Conservation (phyloP, 106 monocot genomes). For the Narthecium ossifragum region DNA sequence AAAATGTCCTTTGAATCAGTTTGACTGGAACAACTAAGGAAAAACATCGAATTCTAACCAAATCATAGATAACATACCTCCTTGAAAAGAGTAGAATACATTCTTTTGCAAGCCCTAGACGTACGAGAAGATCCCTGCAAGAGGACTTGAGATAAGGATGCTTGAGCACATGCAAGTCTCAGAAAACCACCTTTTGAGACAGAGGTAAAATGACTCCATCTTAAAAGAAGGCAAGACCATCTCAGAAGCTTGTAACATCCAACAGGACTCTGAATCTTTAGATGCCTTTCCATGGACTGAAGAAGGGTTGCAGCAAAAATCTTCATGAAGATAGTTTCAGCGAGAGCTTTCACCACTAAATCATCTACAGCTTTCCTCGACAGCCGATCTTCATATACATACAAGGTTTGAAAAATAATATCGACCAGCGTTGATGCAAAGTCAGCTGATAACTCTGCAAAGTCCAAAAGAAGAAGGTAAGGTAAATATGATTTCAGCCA, state of each 20-base stretch:
- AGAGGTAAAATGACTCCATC: constrained; percentile 61
- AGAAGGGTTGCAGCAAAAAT: constrained; percentile 71
- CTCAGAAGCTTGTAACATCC: constrained; percentile 70
- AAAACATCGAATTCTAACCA: background rate
- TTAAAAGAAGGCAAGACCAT: constrained; percentile 85
- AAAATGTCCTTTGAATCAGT: background rate
- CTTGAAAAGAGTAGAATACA: constrained; percentile 59
- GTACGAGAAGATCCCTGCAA: constrained; percentile 46
- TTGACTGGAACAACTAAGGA: background rate
- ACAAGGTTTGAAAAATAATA: constrained; percentile 69
- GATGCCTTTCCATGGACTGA: constrained; percentile 69
- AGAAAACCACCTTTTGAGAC: constrained; percentile 72
- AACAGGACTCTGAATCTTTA: constrained; percentile 41
- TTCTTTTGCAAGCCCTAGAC: constrained; percentile 46
- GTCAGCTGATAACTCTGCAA: constrained; percentile 59
- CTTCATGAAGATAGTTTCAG: constrained; percentile 68
- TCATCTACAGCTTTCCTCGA: constrained; percentile 87
- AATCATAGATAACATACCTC: constrained; percentile 34
- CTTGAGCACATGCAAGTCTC: constrained; percentile 65
- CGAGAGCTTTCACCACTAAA: constrained; percentile 52
- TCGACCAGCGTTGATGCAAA: constrained; percentile 45
- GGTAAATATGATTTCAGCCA: background rate
- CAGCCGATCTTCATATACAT: constrained; percentile 70
- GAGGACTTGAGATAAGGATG: constrained; percentile 45
- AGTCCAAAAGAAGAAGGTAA: constrained; percentile 1